A percentile compares a stretch with the other conserved stretches of the same genome.
Conservation (phyloP, 208 protist species). For the Leishmania guyanensis region DNA sequence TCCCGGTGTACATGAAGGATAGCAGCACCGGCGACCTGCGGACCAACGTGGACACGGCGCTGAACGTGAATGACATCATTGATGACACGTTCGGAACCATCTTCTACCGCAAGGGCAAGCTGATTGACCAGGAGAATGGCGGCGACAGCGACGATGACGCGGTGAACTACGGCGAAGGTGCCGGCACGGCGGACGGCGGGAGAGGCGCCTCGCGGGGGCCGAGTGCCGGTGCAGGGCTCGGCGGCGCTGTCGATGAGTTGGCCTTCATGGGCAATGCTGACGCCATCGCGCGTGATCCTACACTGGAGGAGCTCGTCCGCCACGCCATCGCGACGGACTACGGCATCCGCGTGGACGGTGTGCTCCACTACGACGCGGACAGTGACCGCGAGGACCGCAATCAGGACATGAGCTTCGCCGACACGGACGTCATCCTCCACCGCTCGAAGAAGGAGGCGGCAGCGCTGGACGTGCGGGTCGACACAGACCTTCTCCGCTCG, state of each 20-base stretch:
- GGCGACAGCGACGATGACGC: conserved; percentile 51
- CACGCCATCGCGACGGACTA: conserved; percentile 73
- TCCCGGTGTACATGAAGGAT: conserved; percentile 86
- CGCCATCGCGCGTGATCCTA: conserved; percentile 56
- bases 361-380: conserved; percentile 78
- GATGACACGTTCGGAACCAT: conserved; percentile 88
- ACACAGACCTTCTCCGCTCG: conserved; percentile 68
- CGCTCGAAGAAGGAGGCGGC: conserved; percentile 46
- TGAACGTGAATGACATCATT: conserved; percentile 80
- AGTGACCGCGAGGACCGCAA: conserved; percentile 77
- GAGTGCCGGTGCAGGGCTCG: conserved; percentile 3
- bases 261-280: conserved; percentile 33
- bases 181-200: conserved; percentile 23
- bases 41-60: conserved; percentile 73
- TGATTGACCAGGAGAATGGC: conserved; percentile 78
- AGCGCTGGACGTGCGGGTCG: conserved; percentile 53
- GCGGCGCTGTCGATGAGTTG: conserved; percentile 9
- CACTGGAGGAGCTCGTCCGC: conserved; percentile 72
- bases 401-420: conserved; percentile 67
- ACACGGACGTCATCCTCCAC: conserved; percentile 75
- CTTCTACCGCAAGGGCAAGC: conserved; percentile 76
- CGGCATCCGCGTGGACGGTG: conserved; percentile 65
- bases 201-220: not conserved
- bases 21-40: conserved; percentile 58
- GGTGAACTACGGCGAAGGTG: conserved; percentile 20